Base-by-base conservation (phyloP, 1,139 yeast species). In the Blastobotrys buckinghamii region DNA sequence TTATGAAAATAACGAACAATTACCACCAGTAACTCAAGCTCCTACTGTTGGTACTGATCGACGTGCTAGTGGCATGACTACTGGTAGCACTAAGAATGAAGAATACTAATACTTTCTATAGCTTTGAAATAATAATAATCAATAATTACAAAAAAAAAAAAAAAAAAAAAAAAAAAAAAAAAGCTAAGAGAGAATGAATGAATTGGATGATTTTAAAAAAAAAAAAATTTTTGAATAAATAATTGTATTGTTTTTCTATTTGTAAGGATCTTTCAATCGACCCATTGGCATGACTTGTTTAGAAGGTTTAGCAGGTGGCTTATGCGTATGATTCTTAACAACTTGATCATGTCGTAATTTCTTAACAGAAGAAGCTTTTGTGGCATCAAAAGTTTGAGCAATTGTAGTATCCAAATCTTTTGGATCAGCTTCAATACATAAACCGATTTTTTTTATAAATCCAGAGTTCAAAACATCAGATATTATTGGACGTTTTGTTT, bases 361-460 rank as follows among this genome's bases (percentile, higher is more conserved):
- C 9, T 47, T 41, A 22, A 54, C 38, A 15, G 47, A 38, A 17
- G 48, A 45, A 7, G 47, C 42, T 32, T 51, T 51, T 15, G 54
- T 40, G 4, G 48, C 56, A 42, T 55, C 52, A n/a, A 53, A 43
- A 20, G 38, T 33, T n/a, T n/a, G n/a, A 27, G 27, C 26, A 29
- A 20, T 37, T 26, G 40, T 24, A 2, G 39, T 37, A 12, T 20
- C 13, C 17, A 54, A 44, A 33, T 56, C 56, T 47, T 30, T 47
- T 43, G 50, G 64, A 67, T 45, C 78, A 79, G 36, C 81, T 79
- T 45, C 72, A 73, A 64, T 88, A 80, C 50, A 82, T 76, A 59
- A 71, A 74, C 60, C 60, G 50, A 84, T 84, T 62, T 83, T 89
- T 55, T 92, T 69, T 2, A 89, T 87, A 89, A 92, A 84, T 65